Conservation (phyloP, 495 filamentous ascomycete species). For the Lophiotrema nucula region DNA sequence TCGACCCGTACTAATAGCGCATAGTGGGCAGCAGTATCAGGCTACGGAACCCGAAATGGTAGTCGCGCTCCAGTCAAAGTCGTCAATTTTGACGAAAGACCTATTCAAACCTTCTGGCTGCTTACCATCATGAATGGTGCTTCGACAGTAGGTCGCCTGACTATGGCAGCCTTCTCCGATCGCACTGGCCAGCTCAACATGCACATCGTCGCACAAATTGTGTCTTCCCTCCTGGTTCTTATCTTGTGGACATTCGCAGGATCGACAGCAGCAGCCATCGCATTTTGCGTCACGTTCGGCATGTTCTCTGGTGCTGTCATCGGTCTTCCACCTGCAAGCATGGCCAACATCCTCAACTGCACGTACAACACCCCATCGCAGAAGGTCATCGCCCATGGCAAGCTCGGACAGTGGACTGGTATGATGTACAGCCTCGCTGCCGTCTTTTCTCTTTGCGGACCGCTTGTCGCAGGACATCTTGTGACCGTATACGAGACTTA, state of each 20-base stretch:
- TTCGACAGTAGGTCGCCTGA: slow-evolving; percentile 42
- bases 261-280: slow-evolving; percentile 36
- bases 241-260: slow-evolving; percentile 40
- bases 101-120: slow-evolving; percentile 46
- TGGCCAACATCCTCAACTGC: slow-evolving; percentile 43
- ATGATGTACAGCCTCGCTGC: slow-evolving; percentile 47
- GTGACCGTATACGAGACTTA: slow-evolving; percentile 30
- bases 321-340: slow-evolving; percentile 44
- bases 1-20: background rate
- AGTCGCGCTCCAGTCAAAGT: background rate
- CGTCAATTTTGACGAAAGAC: slow-evolving; percentile 21
- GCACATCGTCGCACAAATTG: slow-evolving; percentile 38
- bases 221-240: slow-evolving; percentile 41
- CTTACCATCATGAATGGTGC: slow-evolving; percentile 46
- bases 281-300: slow-evolving; percentile 46
- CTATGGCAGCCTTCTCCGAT: slow-evolving; percentile 33
- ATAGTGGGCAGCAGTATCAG: slow-evolving; percentile 43
- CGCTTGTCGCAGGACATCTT: slow-evolving; percentile 43
- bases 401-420: slow-evolving; percentile 48
- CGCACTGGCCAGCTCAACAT: slow-evolving; percentile 42
- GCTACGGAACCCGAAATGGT: slow-evolving; percentile 38
- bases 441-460: slow-evolving; percentile 41
- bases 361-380: slow-evolving; percentile 20
- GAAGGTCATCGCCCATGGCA: slow-evolving; percentile 23
- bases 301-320: slow-evolving; percentile 43